Base-by-base conservation (phyloP, 1,139 yeast species). In the Candida anutae region DNA sequence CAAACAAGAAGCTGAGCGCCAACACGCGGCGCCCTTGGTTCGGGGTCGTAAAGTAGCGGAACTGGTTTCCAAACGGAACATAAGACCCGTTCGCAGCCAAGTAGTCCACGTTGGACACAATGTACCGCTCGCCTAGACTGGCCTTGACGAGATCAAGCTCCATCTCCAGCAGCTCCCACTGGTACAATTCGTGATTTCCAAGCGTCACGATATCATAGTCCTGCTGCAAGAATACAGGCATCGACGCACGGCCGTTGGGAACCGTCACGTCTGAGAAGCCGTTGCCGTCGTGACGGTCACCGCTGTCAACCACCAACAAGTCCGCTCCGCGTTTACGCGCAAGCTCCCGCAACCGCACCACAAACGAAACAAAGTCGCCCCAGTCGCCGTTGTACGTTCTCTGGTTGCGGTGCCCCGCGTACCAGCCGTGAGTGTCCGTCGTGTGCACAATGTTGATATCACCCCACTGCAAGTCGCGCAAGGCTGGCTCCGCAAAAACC, bases 341-440 rank as follows among this genome's bases (percentile, higher is more conserved):
- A 15, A 55, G 47, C 0, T 44, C 44, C 23, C 60, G 55, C 48
- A 84, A 50, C 30, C 71, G 74, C 10, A 52, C 41, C 2, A 74
- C 56, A 44, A 90, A 87, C 1, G 93, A 77, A 3, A 82, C 49
- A 38, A 82, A 84, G 46, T 90, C 95, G 6, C 97, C 98, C 95
- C 95, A 90, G 48, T 85, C 83, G 6, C 84, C 94, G 25, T 78
- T 69, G 50, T 79, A 90, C 34, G 70, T 73, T 16, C 69, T 65
- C 50, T 87, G 95, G 39, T 77, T 74, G 22, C 72, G 40, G 54
- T 88, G 97, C 0, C 97, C 96, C 4, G 88, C 75, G 36, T 81
- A 73, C 97, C 97, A 90, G 1, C 90, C 93, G 50, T 90, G 98
- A 2, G 96, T 88, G 44, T 90, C 98, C 1, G 97, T 90, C 1